Conservation (phyloP, 2,329 filamentous ascomycete genomes). For the Pseudogymnoascus sp. region DNA sequence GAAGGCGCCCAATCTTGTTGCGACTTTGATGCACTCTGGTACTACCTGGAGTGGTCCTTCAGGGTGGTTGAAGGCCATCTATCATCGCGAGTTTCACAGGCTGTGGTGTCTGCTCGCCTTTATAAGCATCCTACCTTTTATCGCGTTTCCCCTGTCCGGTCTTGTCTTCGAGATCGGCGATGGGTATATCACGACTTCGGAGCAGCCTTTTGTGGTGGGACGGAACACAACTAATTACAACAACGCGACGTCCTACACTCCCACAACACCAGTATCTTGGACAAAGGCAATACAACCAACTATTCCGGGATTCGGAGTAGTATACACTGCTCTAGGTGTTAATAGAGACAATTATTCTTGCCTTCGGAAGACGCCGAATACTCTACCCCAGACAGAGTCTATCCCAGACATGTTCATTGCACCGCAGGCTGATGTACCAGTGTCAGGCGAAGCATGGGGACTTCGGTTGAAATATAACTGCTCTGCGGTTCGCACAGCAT, state of each 20-base stretch:
- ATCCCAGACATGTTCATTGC: slow-evolving; percentile 2
- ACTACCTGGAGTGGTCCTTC: background rate
- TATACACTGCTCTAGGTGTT: background rate
- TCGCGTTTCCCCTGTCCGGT: background rate
- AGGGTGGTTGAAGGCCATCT: background rate
- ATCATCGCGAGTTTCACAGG: background rate
- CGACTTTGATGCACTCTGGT: background rate
- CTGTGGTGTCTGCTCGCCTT: background rate
- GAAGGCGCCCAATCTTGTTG: background rate
- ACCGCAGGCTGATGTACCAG: background rate
- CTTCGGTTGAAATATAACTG: slow-evolving; percentile 4
- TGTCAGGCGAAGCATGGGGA: slow-evolving; percentile 5
- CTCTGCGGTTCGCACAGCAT: background rate
- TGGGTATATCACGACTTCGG: background rate
- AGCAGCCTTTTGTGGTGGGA: background rate
- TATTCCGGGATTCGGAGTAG: background rate
- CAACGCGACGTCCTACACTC: background rate
- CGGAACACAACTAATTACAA: background rate
- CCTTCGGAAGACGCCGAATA: background rate
- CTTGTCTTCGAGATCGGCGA: background rate
- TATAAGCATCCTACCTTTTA: background rate
- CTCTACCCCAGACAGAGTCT: background rate
- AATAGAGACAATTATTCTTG: background rate
- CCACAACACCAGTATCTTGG: background rate
- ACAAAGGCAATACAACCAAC: background rate